Base-by-base conservation (phyloP, 2,329 filamentous ascomycete species). In the Periglandula ipomoeae region DNA sequence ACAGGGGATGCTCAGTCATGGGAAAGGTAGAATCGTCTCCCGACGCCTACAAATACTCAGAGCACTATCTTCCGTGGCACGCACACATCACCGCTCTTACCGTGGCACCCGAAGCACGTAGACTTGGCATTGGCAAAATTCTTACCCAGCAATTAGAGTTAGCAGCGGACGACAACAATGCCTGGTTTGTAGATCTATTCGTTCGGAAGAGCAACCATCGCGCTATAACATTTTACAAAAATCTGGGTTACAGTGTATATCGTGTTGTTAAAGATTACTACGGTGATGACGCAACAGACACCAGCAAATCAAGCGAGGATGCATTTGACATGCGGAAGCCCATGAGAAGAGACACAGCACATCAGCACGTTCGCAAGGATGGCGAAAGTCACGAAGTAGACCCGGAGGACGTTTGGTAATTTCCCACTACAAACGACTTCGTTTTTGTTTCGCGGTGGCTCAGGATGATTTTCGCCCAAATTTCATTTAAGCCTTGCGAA, bases 31-130 rank as follows among this genome's bases (percentile, higher is more conserved):
- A 97, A 72, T 84, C 89, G 55, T 94, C 89, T 48, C 85, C 87
- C 15, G 74, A 87, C 40, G 81, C 82, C 47, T 79, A 86, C 64
- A 76, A 81, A 51, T 82, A 82, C 60, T 93, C 88, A 44, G 77
- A 84, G 60, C 89, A 96, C 70, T 95, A 94, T 70, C 84, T 95
- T n/a, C 91, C 91, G n/a, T 97, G 89, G 88, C 93, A 98, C 70
- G 91, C 89, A 19, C 93, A 98, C 69, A 95, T 98, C 63, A 98
- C 93, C 4, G 93, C 91, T 32, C 75, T 98, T 46, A 97, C 93
- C 0, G 88, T 98, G 19, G 85, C 91, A 0, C 93, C 93, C 0
- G 81, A 85, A 49, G 89, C 89, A 44, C 84, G 93, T 24, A 81
- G 93, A 39, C 77, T 93, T 15, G 91, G 93, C 15, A 86, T 96